Percentiles rank a stretch among this genome's conserved stretches.
phyloP scores from a whole-genome alignment of 495 filamentous ascomycete genomes.

The Neurospora intermedia region DNA sequence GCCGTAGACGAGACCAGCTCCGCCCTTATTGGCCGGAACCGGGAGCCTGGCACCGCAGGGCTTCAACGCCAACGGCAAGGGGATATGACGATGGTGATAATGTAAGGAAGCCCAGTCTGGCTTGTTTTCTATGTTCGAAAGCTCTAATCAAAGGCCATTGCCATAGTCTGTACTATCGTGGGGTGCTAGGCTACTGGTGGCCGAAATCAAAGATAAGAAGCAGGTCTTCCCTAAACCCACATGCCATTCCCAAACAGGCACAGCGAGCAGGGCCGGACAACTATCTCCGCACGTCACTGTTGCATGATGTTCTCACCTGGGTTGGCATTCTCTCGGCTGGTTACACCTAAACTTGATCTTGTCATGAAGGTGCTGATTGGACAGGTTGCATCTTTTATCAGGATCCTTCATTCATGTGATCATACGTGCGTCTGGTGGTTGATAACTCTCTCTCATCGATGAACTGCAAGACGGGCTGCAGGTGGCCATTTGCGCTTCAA shows the following conservation, averaged over 20 bases:
- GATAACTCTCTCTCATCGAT: not conserved
- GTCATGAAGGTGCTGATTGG: not conserved
- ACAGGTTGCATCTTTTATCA: not conserved
- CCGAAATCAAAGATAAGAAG: not conserved
- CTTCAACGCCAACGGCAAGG: not conserved
- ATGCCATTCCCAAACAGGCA: not conserved
- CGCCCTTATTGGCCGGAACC: not conserved
- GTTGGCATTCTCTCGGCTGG: not conserved
- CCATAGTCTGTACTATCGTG: not conserved
- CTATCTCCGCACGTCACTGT: not conserved
- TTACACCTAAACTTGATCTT: not conserved
- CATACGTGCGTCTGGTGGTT: not conserved
- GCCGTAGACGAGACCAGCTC: not conserved
- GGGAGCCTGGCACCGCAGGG: not conserved
- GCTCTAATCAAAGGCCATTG: not conserved
- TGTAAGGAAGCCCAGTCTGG: not conserved
- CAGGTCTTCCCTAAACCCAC: not conserved
- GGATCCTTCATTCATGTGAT: not conserved
- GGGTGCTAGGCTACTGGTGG: not conserved
- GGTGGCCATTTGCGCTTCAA: not conserved
- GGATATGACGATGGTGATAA: not conserved
- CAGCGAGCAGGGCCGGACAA: not conserved
- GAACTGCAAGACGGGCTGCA: not conserved
- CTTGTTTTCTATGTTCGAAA: not conserved
- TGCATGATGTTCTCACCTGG: not conserved